Conservation (phyloP, 768 basidiomycete species). For the Boletus pseudopeckii region DNA sequence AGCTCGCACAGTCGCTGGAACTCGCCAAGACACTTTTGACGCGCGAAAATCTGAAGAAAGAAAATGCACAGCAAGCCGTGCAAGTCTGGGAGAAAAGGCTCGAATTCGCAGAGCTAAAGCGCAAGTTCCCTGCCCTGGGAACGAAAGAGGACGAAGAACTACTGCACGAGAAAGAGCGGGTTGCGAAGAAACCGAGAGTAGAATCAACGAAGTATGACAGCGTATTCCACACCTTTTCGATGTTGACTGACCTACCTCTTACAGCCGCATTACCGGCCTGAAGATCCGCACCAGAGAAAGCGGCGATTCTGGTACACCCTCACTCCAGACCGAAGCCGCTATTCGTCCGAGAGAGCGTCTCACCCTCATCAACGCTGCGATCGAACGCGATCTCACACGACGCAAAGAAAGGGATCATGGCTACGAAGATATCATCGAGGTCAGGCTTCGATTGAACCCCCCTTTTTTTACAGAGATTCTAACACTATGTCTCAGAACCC, state of each 20-base stretch:
- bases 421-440: constrained; percentile 88
- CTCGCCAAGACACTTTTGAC: constrained; percentile 64
- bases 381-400: constrained; percentile 58
- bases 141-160: constrained; percentile 70
- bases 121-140: constrained; percentile 60
- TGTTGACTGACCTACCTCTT: constrained; percentile 1
- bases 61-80: constrained; percentile 52
- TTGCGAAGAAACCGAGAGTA: constrained; percentile 54
- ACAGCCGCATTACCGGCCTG: constrained; percentile 46
- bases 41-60: constrained; percentile 77
- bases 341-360: constrained; percentile 68
- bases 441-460: constrained; percentile 32
- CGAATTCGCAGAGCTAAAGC: constrained; percentile 74
- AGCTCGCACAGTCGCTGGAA: constrained; percentile 69
- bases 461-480: background rate
- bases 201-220: constrained; percentile 16
- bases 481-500: constrained; percentile 46
- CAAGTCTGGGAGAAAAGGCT: constrained; percentile 78
- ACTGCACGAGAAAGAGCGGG: constrained; percentile 66
- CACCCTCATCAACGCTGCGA: constrained; percentile 46
- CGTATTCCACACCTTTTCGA: too few species aligned
- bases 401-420: constrained; percentile 73
- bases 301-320: constrained; percentile 37
- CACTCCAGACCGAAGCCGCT: constrained; percentile 42
- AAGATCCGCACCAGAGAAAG: constrained; percentile 52